These are phyloP conservation scores for Arthrobotrys conoides DNA, from an alignment of 2,329 filamentous ascomycete genomes.

Conservation along the genomic window DNA sequence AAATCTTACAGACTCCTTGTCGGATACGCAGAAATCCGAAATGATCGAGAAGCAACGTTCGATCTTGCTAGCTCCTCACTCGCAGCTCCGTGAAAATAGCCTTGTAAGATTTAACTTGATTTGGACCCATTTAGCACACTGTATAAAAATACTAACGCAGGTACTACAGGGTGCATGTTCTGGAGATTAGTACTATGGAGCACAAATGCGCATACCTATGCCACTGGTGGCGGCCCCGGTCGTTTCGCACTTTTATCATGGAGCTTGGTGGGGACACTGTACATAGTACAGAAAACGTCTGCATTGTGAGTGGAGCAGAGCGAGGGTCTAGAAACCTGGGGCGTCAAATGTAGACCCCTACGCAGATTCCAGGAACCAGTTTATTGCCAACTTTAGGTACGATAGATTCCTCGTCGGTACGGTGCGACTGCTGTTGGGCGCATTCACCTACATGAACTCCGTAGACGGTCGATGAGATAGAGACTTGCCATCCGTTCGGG, in stretches of 20 bases:
- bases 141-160: constrained; percentile 32
- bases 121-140: constrained; percentile 20
- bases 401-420: constrained; percentile 40
- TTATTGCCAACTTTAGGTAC: constrained; percentile 8
- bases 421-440: constrained; percentile 29
- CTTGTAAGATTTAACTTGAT: constrained; percentile 42
- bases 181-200: constrained; percentile 17
- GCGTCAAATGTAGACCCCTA: constrained; percentile 22
- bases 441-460: constrained; percentile 23
- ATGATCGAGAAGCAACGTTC: constrained; percentile 24
- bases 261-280: constrained; percentile 7
- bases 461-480: constrained; percentile 17
- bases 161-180: constrained; percentile 26
- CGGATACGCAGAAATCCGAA: constrained; percentile 47
- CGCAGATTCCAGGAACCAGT: constrained; percentile 25
- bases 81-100: constrained; percentile 10
- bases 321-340: constrained; percentile 19
- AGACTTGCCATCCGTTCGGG: constrained; percentile 17
- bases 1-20: constrained; percentile 32
- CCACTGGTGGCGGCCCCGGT: constrained; percentile 12
- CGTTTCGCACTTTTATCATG: constrained; percentile 9
- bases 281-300: constrained; percentile 6
- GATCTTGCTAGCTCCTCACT: constrained; percentile 17
- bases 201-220: background rate
- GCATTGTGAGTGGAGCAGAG: constrained; percentile 24